Conservation (phyloP, 108 stramenopile species). For the Nitzschia putrida region DNA sequence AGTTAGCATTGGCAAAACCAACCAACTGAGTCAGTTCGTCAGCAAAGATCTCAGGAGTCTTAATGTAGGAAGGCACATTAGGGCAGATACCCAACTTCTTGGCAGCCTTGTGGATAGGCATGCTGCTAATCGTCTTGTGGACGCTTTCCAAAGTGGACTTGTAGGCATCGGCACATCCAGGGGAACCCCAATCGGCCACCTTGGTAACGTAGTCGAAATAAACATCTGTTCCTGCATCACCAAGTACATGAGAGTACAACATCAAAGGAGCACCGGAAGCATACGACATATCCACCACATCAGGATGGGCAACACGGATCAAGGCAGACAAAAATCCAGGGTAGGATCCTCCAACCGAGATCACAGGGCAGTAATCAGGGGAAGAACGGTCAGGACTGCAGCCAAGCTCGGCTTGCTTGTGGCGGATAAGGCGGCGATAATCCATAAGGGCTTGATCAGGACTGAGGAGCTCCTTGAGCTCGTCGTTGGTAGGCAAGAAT, state of each 20-base stretch:
- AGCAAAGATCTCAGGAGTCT: slow-evolving; percentile 26
- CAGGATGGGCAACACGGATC: slow-evolving; percentile 62
- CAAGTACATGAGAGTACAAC: slow-evolving; percentile 54
- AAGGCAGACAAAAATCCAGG: slow-evolving; percentile 76
- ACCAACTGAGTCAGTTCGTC: slow-evolving; percentile 60
- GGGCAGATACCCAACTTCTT: slow-evolving; percentile 47
- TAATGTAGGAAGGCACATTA: slow-evolving; percentile 52
- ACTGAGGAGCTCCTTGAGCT: slow-evolving; percentile 44
- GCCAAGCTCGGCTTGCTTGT: slow-evolving; percentile 32
- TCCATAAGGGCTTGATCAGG: slow-evolving; percentile 71
- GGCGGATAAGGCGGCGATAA: slow-evolving; percentile 42
- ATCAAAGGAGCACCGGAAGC: slow-evolving; percentile 67
- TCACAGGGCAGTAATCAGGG: slow-evolving; percentile 72
- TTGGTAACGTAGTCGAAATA: slow-evolving; percentile 71
- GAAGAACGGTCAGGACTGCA: slow-evolving; percentile 48
- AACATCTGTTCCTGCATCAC: slow-evolving; percentile 39
- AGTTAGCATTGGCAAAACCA: slow-evolving; percentile 61
- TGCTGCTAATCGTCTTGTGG: slow-evolving; percentile 18
- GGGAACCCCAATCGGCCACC: slow-evolving; percentile 56
- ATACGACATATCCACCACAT: slow-evolving; percentile 71
- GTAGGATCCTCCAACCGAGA: slow-evolving; percentile 75
- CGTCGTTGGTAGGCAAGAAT: not conserved
- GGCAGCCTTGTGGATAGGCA: slow-evolving; percentile 20
- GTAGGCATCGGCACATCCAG: slow-evolving; percentile 60
- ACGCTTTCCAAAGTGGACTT: slow-evolving; percentile 38